phyloP scores from a whole-genome alignment of 345 rosid species.

The Ceriops tagal region DNA sequence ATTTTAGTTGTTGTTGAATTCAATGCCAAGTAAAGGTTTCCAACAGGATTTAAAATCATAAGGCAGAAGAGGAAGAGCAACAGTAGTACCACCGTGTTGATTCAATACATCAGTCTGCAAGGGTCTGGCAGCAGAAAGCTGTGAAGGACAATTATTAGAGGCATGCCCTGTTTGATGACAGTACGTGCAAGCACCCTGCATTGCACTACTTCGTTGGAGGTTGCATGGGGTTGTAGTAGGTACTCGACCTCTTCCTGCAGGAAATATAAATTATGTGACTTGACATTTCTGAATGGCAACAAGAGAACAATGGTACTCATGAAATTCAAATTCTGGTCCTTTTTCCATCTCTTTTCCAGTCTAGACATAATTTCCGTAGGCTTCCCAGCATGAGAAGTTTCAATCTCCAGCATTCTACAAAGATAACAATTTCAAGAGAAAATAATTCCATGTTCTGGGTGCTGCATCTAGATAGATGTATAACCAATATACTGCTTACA shows the following conservation, averaged over 20 bases:
- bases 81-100: constrained; percentile 48
- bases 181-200: constrained; percentile 54
- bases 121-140: constrained; percentile 40
- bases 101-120: constrained; percentile 40
- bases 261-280: constrained; percentile 12
- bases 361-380: too few species aligned
- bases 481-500: too few species aligned
- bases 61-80: neutral
- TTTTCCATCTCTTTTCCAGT: too few species aligned
- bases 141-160: constrained; percentile 67
- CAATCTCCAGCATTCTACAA: too few species aligned
- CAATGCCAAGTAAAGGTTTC: neutral
- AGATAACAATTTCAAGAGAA: too few species aligned
- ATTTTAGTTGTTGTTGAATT: neutral
- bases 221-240: constrained; percentile 43
- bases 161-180: constrained; percentile 84
- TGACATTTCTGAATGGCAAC: neutral
- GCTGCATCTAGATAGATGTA: too few species aligned
- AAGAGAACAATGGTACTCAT: neutral
- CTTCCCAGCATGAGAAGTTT: too few species aligned
- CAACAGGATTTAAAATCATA: neutral
- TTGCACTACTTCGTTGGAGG: constrained; percentile 49
- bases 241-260: constrained; percentile 56
- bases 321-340: neutral
- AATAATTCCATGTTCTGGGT: too few species aligned